These are phyloP conservation scores for Hibiscus syriacus DNA, from an alignment of 345 rosid species.

Conservation along the genomic window DNA sequence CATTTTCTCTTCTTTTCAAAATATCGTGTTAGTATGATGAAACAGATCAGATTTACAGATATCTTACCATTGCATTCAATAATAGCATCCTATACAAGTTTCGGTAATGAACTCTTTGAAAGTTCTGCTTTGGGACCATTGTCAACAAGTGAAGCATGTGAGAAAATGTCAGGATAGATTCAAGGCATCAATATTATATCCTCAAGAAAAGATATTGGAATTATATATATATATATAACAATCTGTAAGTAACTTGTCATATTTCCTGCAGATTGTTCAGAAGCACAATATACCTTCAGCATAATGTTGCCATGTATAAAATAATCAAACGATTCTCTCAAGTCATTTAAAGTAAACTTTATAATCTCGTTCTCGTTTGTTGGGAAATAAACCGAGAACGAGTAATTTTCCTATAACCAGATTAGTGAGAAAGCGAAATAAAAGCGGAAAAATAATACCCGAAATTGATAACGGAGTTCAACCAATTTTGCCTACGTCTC, in stretches of 20 bases:
- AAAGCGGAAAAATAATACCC: too few species aligned
- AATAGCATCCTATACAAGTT: not conserved
- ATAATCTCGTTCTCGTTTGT: too few species aligned
- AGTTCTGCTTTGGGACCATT: constrained; percentile 11
- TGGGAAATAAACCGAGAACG: too few species aligned
- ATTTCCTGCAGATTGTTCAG: constrained; percentile 5
- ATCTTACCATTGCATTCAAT: constrained; percentile 1
- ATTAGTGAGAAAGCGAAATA: too few species aligned
- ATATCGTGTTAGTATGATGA: not conserved
- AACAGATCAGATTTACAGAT: too few species aligned
- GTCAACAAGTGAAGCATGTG: constrained; percentile 18
- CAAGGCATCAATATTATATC: constrained; percentile 14
- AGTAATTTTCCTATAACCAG: too few species aligned
- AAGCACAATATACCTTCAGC: not conserved
- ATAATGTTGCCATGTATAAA: not conserved
- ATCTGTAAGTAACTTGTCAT: constrained; percentile 2
- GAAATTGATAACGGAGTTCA: too few species aligned
- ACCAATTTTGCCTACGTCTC: too few species aligned
- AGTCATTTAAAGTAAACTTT: not conserved
- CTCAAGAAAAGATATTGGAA: not conserved
- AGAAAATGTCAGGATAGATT: constrained; percentile 19
- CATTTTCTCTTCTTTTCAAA: not conserved
- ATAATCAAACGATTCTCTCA: too few species aligned
- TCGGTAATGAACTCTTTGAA: not conserved
- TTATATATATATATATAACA: not conserved